Evolutionary conservation across 441 rosid species (phyloP).

Genomic region (Populus hybrid): DNA sequence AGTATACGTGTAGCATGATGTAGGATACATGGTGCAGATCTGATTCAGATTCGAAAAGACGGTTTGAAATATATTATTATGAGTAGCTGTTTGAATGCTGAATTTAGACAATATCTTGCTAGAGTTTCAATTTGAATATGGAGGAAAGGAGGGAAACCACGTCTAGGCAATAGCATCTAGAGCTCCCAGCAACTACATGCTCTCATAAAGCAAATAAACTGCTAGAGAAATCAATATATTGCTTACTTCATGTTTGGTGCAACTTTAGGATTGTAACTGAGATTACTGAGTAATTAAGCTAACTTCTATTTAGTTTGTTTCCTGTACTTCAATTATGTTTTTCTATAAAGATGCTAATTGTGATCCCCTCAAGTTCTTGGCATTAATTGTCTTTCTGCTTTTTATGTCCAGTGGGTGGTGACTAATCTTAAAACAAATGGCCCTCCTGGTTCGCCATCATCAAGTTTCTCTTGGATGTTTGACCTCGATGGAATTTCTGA

Average conservation of each 20-base stretch:
- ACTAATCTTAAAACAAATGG: slow-evolving; percentile 64
- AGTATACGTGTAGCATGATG: neutral
- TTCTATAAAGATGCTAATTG: too few relatives aligned
- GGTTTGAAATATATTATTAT: neutral
- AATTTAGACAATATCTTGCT: neutral
- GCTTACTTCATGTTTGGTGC: too few relatives aligned
- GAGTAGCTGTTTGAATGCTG: neutral
- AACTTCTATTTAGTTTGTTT: too few relatives aligned
- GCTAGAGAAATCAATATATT: too few relatives aligned
- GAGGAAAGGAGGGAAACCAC: neutral
- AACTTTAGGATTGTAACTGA: too few relatives aligned
- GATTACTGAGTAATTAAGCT: too few relatives aligned
- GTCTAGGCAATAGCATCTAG: neutral
- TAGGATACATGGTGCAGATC: neutral
- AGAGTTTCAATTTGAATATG: neutral
- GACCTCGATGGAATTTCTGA: slow-evolving; percentile 81
- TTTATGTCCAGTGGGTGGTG: slow-evolving; percentile 72
- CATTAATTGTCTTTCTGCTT: neutral
- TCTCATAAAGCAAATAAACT: too few relatives aligned
- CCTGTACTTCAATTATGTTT: too few relatives aligned
- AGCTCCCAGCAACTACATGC: too few relatives aligned
- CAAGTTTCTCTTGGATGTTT: slow-evolving; percentile 82
- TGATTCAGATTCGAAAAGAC: neutral
- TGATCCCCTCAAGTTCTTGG: too few relatives aligned
- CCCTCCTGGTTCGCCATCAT: slow-evolving; percentile 34